Evolutionary conservation across 2,329 filamentous ascomycete species (phyloP).

Genomic region (Tolypocladium endophyticum): DNA sequence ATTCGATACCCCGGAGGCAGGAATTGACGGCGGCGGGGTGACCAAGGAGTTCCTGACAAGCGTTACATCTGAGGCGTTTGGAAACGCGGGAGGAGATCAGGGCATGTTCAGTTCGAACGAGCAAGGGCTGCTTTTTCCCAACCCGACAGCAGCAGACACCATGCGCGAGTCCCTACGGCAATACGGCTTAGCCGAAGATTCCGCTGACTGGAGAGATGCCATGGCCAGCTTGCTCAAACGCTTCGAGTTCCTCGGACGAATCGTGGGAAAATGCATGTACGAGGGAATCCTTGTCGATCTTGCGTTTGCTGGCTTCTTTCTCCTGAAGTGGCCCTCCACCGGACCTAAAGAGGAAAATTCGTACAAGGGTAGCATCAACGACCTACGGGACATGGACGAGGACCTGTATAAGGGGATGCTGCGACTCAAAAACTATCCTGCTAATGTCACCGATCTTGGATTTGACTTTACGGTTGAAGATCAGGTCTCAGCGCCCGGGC

Average conservation of each 20-base stretch:
- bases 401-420: slow-evolving; percentile 79
- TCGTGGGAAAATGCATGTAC: slow-evolving; percentile 94
- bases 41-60: slow-evolving; percentile 95
- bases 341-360: slow-evolving; percentile 52
- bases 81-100: slow-evolving; percentile 28
- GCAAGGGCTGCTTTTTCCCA: slow-evolving; percentile 80
- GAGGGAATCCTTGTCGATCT: slow-evolving; percentile 93
- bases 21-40: slow-evolving; percentile 93
- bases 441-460: slow-evolving; percentile 59
- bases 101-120: slow-evolving; percentile 75
- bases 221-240: slow-evolving; percentile 55
- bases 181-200: slow-evolving; percentile 39
- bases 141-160: slow-evolving; percentile 67
- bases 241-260: slow-evolving; percentile 85
- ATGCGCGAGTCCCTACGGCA: slow-evolving; percentile 46
- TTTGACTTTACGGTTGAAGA: slow-evolving; percentile 89
- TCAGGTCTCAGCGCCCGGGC: slow-evolving; percentile 35
- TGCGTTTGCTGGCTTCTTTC: slow-evolving; percentile 87
- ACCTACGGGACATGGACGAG: slow-evolving; percentile 84
- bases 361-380: slow-evolving; percentile 89
- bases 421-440: slow-evolving; percentile 73
- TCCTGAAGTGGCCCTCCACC: slow-evolving; percentile 85
- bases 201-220: slow-evolving; percentile 43
- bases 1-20: slow-evolving; percentile 77
- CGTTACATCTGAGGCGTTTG: slow-evolving; percentile 77